Evolutionary conservation across 352 stramenopile genomes (phyloP), one percentile per base, ranked within the genome.

Genomic region (Phytopythium montanum): DNA sequence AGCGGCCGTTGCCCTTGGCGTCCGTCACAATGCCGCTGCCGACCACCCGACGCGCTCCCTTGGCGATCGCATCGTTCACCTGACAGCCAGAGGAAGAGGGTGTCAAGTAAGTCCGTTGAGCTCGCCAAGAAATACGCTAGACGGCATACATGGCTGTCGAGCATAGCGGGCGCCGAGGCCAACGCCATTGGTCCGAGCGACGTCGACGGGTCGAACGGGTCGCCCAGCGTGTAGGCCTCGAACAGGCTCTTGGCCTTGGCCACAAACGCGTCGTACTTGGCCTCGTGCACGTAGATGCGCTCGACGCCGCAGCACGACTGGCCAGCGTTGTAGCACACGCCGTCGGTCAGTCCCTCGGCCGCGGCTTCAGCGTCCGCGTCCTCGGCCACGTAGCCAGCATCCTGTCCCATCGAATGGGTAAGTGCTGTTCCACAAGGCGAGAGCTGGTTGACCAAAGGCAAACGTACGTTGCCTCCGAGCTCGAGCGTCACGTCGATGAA

Each of bases 221-320:
- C 70, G 46, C 84, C 85, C 8, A 92, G 62, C 23, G 58, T 66
- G 66, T 90, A 90, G 10, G 69, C 69, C 50, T 92, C 73, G 59
- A 93, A 85, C 41, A 90, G 73, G 13, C 66, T 74, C 45, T 75
- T 77, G 7, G 79, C 81, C 44, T 78, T 80, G 19, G 82, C 78
- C 44, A 93, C 52, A 46, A 96, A 96, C 57, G 73, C 59, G 62
- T 96, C 79, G 66, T 93, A 92, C 58, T 92, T 82, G 48, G 65
- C 68, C 52, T 87, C 77, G 58, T 96, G 85, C 36, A 96, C 87
- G 60, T 92, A 96, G 57, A 93, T 88, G 44, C 87, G 75, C 68
- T 96, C 87, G 49, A 92, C 73, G 55, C 73, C 81, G 59, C 85
- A 93, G 70, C 87, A 94, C 34, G 82, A 92, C 71, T 96, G 87